Evolutionary conservation across 257 asterid genomes (phyloP).

Genomic region (Thymus mandschuricus): DNA sequence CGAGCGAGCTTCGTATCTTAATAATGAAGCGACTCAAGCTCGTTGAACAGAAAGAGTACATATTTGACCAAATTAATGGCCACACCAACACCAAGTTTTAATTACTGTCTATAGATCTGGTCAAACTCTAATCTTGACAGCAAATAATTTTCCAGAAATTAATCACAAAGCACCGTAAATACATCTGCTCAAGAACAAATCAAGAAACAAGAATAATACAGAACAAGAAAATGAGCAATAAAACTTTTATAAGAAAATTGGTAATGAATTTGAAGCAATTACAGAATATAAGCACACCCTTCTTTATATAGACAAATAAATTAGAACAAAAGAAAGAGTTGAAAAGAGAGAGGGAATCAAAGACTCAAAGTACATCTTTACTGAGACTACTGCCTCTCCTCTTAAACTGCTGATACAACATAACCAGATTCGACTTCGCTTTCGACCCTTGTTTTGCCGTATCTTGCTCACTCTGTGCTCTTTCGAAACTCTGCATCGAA

Average conservation of each 20-base stretch:
- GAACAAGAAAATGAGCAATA: conserved; percentile 8
- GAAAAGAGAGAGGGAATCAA: neutral
- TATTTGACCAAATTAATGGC: too few relatives aligned
- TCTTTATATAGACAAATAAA: conserved; percentile 25
- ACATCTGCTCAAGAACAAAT: neutral
- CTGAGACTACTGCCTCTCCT: conserved; percentile 20
- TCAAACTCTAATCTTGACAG: neutral
- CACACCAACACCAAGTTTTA: too few relatives aligned
- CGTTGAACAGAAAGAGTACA: too few relatives aligned
- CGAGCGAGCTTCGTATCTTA: too few relatives aligned
- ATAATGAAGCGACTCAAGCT: too few relatives aligned
- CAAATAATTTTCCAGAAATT: neutral
- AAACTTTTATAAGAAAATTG: conserved; percentile 5
- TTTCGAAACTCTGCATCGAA: conserved; percentile 29
- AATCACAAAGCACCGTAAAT: too few relatives aligned
- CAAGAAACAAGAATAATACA: neutral
- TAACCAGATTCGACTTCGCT: conserved; percentile 22
- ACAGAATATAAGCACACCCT: conserved; percentile 12
- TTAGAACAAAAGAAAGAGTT: neutral
- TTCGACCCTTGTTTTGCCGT: conserved; percentile 29
- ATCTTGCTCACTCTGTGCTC: conserved; percentile 20
- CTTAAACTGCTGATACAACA: conserved; percentile 35
- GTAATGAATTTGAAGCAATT: neutral
- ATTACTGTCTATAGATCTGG: too few relatives aligned
- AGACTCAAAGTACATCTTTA: conserved; percentile 11